These are phyloP conservation scores for Leptographium wingfieldii DNA, from an alignment of 2,329 filamentous ascomycete species.

Conservation along the genomic window DNA sequence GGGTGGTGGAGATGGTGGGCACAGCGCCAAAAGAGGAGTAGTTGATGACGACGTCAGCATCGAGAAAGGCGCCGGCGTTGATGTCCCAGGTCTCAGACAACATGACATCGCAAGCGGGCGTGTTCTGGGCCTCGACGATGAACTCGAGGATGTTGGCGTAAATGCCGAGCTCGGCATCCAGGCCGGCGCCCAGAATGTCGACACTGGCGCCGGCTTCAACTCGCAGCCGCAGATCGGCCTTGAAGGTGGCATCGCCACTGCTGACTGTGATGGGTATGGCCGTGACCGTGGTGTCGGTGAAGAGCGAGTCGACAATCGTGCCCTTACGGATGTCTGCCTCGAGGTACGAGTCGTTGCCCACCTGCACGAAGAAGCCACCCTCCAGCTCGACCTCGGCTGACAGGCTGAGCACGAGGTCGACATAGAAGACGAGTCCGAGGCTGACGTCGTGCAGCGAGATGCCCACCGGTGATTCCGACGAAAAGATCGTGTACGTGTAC, in stretches of 20 bases:
- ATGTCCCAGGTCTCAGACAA: constrained; percentile 24
- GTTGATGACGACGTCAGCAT: constrained; percentile 22
- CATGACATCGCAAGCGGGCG: constrained; percentile 24
- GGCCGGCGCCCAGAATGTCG: constrained; percentile 20
- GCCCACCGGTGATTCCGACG: constrained; percentile 29
- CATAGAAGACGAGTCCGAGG: constrained; percentile 32
- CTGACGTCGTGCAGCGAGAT: constrained; percentile 29
- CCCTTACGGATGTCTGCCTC: constrained; percentile 30
- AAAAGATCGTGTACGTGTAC: constrained; percentile 38
- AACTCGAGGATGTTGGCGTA: constrained; percentile 44
- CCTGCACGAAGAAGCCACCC: constrained; percentile 39
- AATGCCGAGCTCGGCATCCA: constrained; percentile 31
- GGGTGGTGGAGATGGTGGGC: constrained; percentile 27
- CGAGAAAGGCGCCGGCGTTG: constrained; percentile 25
- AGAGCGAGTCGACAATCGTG: constrained; percentile 31
- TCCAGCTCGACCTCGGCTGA: constrained; percentile 36
- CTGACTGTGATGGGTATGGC: constrained; percentile 34
- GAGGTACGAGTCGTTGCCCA: constrained; percentile 31
- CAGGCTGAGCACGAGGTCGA: constrained; percentile 39
- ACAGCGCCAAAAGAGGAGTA: constrained; percentile 25
- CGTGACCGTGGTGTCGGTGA: constrained; percentile 28
- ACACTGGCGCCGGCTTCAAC: constrained; percentile 30
- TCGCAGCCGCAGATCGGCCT: constrained; percentile 37
- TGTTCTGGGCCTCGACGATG: constrained; percentile 26
- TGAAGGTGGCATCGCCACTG: constrained; percentile 32